Base-by-base conservation (phyloP, 768 basidiomycete genomes). In the Collybiopsis confluens region DNA sequence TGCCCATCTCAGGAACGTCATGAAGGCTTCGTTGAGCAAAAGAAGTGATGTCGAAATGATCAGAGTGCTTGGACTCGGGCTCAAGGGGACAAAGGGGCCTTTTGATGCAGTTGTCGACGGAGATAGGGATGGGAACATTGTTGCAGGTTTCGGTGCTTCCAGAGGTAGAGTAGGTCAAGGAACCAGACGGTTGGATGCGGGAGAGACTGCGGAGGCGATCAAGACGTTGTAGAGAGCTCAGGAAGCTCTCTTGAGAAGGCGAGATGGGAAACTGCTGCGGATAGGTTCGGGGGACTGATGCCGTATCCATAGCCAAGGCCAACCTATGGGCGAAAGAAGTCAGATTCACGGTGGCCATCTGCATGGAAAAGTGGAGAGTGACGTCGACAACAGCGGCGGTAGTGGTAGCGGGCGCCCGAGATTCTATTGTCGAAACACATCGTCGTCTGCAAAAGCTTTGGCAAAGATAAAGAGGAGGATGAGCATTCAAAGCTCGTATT, bases 171-270 rank as follows among this genome's bases (percentile, higher is more conserved):
- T n/a, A n/a, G n/a, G n/a, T n/a, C n/a, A n/a, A n/a, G n/a, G n/a
- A n/a, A n/a, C n/a, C n/a, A n/a, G n/a, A 6, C 10, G 47, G 4
- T 21, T 48, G 35, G 47, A 48, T 21, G 47, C 81, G 43, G 79
- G 81, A 42, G 86, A 89, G 64, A 85, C 88, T 78, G 84, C 86
- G 1, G 90, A 92, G 65, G 88, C 88, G 13, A 82, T 90, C 65
- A 89, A 88, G 70, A 84, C 89, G 3, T 73, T 92, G 16, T 88
- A 89, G 68, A 70, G 89, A 21, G 82, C 81, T 15, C 69, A 88
- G 46, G 83, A 84, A 69, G 59, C 62, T 18, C 73, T 75, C 51
- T 68, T 73, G 40, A 70, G 53, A 59, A 55, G 56, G 48, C 60
- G 13, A 61, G 64, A 6, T 37, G 28, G 26, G 11, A 52, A 45